phyloP scores from a whole-genome alignment of 129 eudicot genomes.

The Logfia minima region DNA sequence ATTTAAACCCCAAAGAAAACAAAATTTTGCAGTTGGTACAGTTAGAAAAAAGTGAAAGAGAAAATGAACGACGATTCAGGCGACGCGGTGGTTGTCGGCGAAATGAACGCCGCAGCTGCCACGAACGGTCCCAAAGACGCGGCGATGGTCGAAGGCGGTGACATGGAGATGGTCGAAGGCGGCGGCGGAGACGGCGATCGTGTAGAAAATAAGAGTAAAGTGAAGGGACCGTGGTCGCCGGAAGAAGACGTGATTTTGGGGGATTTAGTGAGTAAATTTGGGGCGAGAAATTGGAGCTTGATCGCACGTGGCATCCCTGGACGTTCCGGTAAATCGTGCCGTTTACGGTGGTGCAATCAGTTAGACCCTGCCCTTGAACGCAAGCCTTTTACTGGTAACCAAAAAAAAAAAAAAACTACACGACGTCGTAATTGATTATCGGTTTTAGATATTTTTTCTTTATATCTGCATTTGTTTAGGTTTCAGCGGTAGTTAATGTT shows the following conservation, averaged over 20 bases:
- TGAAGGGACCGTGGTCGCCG: slow-evolving; percentile 68
- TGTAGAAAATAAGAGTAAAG: slow-evolving; percentile 27
- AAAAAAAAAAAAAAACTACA: not conserved
- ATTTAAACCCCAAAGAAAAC: not conserved
- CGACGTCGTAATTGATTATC: slow-evolving; percentile 7
- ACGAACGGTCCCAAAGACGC: not conserved
- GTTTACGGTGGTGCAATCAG: slow-evolving; percentile 86
- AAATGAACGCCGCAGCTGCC: not conserved
- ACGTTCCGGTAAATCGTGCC: slow-evolving; percentile 81
- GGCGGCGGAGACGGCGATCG: slow-evolving; percentile 25
- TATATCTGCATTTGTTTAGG: not conserved
- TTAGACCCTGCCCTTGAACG: slow-evolving; percentile 66
- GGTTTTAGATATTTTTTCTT: not conserved
- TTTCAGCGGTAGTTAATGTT: not conserved
- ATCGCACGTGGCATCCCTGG: slow-evolving; percentile 74
- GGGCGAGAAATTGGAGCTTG: slow-evolving; percentile 74
- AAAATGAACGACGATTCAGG: not conserved
- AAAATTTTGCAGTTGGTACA: not conserved
- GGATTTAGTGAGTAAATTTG: slow-evolving; percentile 54
- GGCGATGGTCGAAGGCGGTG: slow-evolving; percentile 12
- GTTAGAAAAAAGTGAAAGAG: not conserved
- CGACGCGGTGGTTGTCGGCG: not conserved
- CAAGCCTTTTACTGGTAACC: slow-evolving; percentile 71
- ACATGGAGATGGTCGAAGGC: not conserved
- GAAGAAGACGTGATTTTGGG: slow-evolving; percentile 62